Base-by-base conservation (phyloP, 139 green algal genomes). In the Gonium pectorale region DNA sequence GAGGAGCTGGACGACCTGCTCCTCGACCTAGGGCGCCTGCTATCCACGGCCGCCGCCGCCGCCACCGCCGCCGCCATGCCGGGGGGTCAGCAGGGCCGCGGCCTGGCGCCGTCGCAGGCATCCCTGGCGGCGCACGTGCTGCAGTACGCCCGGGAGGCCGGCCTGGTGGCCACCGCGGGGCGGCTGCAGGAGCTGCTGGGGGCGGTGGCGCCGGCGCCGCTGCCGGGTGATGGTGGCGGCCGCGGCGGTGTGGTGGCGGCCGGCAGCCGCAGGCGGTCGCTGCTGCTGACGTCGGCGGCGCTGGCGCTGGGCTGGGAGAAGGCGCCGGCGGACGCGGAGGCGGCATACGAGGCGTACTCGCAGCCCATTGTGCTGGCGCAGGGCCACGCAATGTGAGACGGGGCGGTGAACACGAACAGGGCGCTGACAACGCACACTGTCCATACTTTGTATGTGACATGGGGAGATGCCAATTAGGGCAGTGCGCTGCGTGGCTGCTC, bases 311-410 rank as follows among this genome's bases (percentile, higher is more conserved):
- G 74, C 15, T 60, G 40, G 56, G 51, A 11, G 15, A 15, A 3
- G 0, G 54, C 49, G 51, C 2, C 40, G 35, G n/a, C 59, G 29
- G 66, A 44, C 40, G 74, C 70, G 40, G 74, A 82, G 74, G 59
- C 40, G 4, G 59, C 56, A 13, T 81, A 60, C 40, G 27, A 54
- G 74, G 74, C 40, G 0, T 71, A 82, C 43, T 56, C 74, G n/a
- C 59, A 38, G 31, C 74, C 74, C 15, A 38, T 51, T 11, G 40
- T 82, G 11, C 35, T 82, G 7, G 40, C 40, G 17, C 62, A 82
- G 35, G 27, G 60, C 40, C 27, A 43, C 13, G 40, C 35, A 11
- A 70, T 82, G 74, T 82, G 60, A 49, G 74, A 56, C 8, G 31
- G 6, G 62, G 54, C 15, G 22, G 13, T n/a, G 54, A n/a, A n/a